Percentiles rank a stretch among this genome's conserved stretches.
phyloP scores from a whole-genome alignment of 495 filamentous ascomycete genomes.

The Corynascus novoguineensis region DNA sequence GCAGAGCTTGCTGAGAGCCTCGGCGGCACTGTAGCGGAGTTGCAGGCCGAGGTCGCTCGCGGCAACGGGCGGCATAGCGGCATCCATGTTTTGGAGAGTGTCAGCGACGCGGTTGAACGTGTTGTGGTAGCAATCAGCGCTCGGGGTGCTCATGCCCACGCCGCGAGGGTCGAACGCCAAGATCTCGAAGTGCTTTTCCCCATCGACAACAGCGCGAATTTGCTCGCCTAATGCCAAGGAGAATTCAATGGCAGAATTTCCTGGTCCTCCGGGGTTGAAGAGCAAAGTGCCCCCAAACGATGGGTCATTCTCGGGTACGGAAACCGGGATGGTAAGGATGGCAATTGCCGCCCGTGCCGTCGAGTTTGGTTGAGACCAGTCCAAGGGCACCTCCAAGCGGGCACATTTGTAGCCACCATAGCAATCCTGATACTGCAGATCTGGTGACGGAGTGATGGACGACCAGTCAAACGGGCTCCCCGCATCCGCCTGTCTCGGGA shows the following conservation, averaged over 20 bases:
- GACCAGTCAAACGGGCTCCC: conserved; percentile 24
- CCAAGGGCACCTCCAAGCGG: neutral
- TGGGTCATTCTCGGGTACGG: neutral
- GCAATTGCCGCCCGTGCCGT: neutral
- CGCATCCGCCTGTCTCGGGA: no score
- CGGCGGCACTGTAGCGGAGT: neutral
- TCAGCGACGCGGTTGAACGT: neutral
- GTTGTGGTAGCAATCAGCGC: neutral
- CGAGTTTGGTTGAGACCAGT: neutral
- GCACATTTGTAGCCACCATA: neutral
- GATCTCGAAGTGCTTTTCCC: neutral
- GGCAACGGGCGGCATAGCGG: neutral
- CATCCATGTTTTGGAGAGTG: no score
- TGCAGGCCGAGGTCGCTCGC: neutral
- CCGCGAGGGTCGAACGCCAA: neutral
- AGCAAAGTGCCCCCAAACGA: neutral
- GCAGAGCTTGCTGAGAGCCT: neutral
- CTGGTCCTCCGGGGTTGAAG: neutral
- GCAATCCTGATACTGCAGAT: conserved; percentile 16
- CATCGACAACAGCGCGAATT: neutral
- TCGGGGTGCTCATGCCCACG: neutral
- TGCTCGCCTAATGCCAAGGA: neutral
- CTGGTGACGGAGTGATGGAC: conserved; percentile 24
- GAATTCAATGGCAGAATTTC: neutral
- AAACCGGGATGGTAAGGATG: neutral